Conservation (phyloP, 2,329 filamentous ascomycete species). For the Oidium heveae region DNA sequence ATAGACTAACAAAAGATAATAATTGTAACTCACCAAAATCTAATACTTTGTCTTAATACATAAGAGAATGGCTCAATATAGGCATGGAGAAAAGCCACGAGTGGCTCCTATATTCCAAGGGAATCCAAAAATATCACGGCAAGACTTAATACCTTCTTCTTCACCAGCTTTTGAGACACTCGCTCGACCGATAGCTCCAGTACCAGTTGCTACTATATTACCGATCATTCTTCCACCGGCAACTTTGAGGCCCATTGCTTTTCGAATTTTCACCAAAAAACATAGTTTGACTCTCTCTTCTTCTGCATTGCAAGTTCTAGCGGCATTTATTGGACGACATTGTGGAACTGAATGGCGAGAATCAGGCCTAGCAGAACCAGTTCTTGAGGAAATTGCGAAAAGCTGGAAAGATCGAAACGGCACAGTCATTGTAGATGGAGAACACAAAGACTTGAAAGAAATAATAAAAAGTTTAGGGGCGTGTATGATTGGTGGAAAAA, state of each 20-base stretch:
- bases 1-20: no score
- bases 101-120: conserved; percentile 11
- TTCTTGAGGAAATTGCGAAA: conserved; percentile 75
- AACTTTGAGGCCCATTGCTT: conserved; percentile 70
- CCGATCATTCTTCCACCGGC: conserved; percentile 75
- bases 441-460: conserved; percentile 46
- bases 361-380: conserved; percentile 74
- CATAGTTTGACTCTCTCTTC: conserved; percentile 84
- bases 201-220: conserved; percentile 27
- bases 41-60: no score
- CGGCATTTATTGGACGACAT: conserved; percentile 72
- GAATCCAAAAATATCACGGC: no score
- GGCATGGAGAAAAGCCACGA: conserved; percentile 5
- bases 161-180: conserved; percentile 81
- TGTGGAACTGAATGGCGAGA: conserved; percentile 94
- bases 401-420: conserved; percentile 79
- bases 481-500: conserved; percentile 66
- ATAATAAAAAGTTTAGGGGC: conserved; percentile 69
- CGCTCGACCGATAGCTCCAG: conserved; percentile 45
- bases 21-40: no score
- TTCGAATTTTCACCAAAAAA: conserved; percentile 91
- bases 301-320: conserved; percentile 59
- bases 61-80: no score
- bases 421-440: conserved; percentile 74
- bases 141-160: conserved; percentile 42